Evolutionary conservation across 441 rosid genomes (phyloP).

Genomic region (Syzygium malaccense): DNA sequence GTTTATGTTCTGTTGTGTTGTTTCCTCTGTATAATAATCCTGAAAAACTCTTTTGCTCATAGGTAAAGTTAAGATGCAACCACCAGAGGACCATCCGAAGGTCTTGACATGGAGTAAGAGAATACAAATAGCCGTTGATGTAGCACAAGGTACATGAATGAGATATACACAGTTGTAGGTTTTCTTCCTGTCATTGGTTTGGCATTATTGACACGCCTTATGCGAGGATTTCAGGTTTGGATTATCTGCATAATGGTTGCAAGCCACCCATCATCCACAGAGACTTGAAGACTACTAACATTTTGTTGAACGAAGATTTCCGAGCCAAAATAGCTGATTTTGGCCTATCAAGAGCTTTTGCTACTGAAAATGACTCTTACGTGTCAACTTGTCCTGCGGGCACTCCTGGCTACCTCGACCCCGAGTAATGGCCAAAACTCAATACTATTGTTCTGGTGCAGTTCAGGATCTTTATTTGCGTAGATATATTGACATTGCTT

Average conservation of each 20-base stretch:
- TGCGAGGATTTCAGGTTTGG: constrained; percentile 17
- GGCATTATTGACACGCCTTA: not conserved
- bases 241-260: constrained; percentile 27
- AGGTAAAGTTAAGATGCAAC: not conserved
- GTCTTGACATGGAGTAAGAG: not conserved
- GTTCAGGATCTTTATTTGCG: too few species aligned
- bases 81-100: not conserved
- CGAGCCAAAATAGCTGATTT: constrained; percentile 26
- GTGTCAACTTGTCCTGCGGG: not conserved
- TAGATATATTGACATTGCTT: too few species aligned
- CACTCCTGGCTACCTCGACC: constrained; percentile 1
- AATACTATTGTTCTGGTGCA: not conserved
- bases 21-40: not conserved
- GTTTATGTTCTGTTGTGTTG: not conserved
- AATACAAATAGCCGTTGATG: not conserved
- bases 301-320: constrained; percentile 23
- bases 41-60: not conserved
- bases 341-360: not conserved
- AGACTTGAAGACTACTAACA: constrained; percentile 37
- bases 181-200: not conserved
- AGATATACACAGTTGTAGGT: not conserved
- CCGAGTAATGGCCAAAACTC: not conserved
- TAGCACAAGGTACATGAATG: not conserved
- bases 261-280: constrained; percentile 33
- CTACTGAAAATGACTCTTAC: not conserved